Evolutionary conservation across 768 basidiomycete genomes (phyloP), one percentile per base, ranked within the genome.

Genomic region (Mycena olivaceomarginata): DNA sequence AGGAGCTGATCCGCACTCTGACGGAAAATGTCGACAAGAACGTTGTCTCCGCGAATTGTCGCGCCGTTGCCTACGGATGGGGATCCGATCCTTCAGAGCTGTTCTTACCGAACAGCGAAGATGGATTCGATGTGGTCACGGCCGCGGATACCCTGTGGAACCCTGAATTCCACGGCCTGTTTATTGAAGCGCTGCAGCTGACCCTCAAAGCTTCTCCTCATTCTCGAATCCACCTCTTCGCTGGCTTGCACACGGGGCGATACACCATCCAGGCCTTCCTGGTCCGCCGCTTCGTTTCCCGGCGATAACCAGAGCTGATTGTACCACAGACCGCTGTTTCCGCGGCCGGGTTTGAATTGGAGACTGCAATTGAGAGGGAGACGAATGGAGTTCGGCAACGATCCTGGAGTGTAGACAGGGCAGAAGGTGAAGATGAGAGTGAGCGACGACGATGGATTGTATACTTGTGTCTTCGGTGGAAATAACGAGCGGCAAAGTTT

Each of bases 61-160:
- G 84, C 40, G 92, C 86, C 37, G 84, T 91, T 16, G 88, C 94
- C 1, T 91, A 93, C 80, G 91, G 89, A 10, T 96, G 94, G 94
- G 94, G 94, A 2, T 84, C 90, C 8, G 91, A 92, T 79, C 81
- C 89, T 11, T 80, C 87, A 15, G 69, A 40, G 13, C 70, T 79
- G 0, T 39, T 82, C 2, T 69, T 86, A 16, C 75, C 85, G 39
- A 77, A 70, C 46, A 69, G 70, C 10, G 83, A 81, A 18, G 85
- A 86, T n/a, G n/a, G n/a, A 18, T 94, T 94, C 82, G 94, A 96
- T 80, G 75, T 94, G 53, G 85, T 96, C 43, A 76, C 95, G 31
- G 94, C 94, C 0, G 93, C 95, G 15, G 95, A 96, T 81, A 95
- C 94, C 41, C 85, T 96, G 1, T 96, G 95, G 95, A 94, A 95